These are phyloP conservation scores for Penicillium sp. DNA, from an alignment of 2,329 filamentous ascomycete species.

Conservation along the genomic window DNA sequence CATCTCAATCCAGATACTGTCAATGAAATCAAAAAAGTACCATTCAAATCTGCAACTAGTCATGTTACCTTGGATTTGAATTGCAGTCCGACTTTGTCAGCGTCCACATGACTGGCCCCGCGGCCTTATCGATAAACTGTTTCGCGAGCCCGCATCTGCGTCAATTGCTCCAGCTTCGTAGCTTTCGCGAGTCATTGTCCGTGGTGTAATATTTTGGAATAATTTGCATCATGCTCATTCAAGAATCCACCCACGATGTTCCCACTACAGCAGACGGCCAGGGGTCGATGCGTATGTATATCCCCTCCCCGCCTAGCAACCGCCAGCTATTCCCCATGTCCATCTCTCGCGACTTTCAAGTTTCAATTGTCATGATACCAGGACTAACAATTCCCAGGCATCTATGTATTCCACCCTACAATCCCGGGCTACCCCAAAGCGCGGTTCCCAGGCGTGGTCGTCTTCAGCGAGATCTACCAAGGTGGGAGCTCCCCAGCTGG, in stretches of 20 bases:
- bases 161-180: background rate
- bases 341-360: background rate
- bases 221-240: conserved; percentile 31
- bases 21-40: background rate
- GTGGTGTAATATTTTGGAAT: background rate
- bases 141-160: conserved; percentile 1
- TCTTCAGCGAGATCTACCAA: conserved; percentile 96
- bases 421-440: conserved; percentile 83
- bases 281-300: conserved; percentile 37
- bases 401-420: conserved; percentile 82
- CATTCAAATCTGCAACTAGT: background rate
- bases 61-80: background rate
- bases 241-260: conserved; percentile 37
- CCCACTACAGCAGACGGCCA: conserved; percentile 37
- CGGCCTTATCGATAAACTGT: conserved; percentile 21
- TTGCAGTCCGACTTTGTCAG: conserved; percentile 6
- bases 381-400: conserved; percentile 52
- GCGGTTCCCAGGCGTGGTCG: conserved; percentile 79
- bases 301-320: too few relatives aligned
- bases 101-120: conserved; percentile 25
- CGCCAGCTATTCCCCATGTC: background rate
- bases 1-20: background rate
- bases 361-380: background rate
- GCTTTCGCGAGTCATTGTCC: background rate
- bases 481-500: conserved; percentile 48